Evolutionary conservation across 2,329 filamentous ascomycete species (phyloP), one percentile per base, ranked within the genome.

Genomic region (Cytospora piceae): DNA sequence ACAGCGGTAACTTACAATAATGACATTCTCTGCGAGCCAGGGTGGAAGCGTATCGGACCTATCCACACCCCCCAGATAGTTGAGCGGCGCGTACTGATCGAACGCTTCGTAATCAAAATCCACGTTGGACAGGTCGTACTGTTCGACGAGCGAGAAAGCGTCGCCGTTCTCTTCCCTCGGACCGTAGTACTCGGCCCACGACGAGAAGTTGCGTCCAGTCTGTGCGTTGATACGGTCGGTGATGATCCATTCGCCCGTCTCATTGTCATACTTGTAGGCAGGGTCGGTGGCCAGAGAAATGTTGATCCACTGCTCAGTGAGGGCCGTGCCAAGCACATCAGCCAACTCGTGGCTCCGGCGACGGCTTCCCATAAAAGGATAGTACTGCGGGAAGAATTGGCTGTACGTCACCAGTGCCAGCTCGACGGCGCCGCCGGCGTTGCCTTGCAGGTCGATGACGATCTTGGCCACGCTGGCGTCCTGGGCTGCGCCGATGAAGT

Each of bases 31-130:
- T 49, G 42, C 6, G 22, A 4, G 6, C 42, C 42, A 49, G 22
- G 42, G 42, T 49, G 42, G 42, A 6, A 49, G 14, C 14, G 42
- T n/a, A 17, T n/a, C 22, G 14, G 14, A 49, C 17, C 22, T 49
- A n/a, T 20, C 17, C 17, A 20, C 22, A 7, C 14, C 42, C 4
- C 22, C 42, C 6, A 49, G 4, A 17, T 49, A 49, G 14, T 49
- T 49, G 6, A 34, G 67, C 59, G 17, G 58, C 60, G 12, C 60
- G 59, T 76, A 79, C 5, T 74, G 56, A 2, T 65, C 32, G 22
- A 80, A 72, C 2, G 76, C 69, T 17, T 66, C 49, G 14, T 6
- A 49, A 17, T 49, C 14, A n/a, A 49, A 49, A 4, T 7, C 22
- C 42, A 4, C 6, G 22, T 49, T 49, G 42, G 42, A 15, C 17